Conservation (phyloP, 306 rosid species). For the Luffa acutangula region DNA sequence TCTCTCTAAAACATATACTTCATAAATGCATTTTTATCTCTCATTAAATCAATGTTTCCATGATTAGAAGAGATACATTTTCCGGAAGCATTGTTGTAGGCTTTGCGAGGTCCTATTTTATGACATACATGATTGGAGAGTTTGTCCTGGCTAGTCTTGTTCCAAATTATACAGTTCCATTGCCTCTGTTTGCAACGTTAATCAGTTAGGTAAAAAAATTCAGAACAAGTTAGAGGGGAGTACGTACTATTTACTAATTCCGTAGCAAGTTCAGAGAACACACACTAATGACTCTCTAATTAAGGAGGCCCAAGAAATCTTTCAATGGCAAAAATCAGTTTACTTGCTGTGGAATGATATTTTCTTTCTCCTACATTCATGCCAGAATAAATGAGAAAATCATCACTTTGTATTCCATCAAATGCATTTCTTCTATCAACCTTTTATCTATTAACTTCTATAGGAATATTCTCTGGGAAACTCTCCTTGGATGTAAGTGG, state of each 20-base stretch:
- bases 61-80: background rate
- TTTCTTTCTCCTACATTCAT: background rate
- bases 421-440: background rate
- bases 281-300: background rate
- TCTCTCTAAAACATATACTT: background rate
- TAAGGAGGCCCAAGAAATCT: background rate
- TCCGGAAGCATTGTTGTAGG: background rate
- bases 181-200: background rate
- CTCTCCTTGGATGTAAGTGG: constrained; percentile 60
- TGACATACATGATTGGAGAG: background rate
- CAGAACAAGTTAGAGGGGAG: background rate
- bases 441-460: background rate
- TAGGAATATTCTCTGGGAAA: constrained; percentile 75
- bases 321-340: background rate
- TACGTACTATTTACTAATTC: background rate
- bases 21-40: background rate
- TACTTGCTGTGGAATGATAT: background rate
- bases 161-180: background rate
- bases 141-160: background rate
- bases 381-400: background rate
- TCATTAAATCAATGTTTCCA: background rate
- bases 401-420: background rate
- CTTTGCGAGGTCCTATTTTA: background rate
- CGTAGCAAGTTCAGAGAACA: background rate
- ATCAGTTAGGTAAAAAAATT: background rate